Percentiles rank a stretch among this genome's conserved stretches.
Conservation (phyloP, 495 filamentous ascomycete species). For the Extremus antarcticus region DNA sequence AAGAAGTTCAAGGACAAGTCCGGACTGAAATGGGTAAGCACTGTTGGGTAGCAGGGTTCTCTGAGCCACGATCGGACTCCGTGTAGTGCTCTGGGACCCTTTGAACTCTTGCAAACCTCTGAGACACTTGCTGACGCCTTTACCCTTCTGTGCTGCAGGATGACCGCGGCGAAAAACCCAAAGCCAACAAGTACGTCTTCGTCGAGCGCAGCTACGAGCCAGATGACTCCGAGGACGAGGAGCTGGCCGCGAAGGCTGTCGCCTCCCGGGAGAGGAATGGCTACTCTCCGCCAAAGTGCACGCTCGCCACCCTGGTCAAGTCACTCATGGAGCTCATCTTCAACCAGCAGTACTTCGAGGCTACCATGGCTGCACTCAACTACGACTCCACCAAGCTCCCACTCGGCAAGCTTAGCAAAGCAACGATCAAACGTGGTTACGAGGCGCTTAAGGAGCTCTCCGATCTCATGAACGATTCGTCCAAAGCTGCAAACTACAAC, state of each 20-base stretch:
- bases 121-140: too few relatives aligned
- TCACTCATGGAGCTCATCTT: conserved; percentile 71
- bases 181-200: conserved; percentile 62
- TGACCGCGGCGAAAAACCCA: conserved; percentile 47
- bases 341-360: conserved; percentile 57
- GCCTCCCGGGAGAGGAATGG: background rate
- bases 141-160: too few relatives aligned
- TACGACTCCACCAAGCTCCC: conserved; percentile 73
- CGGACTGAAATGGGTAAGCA: conserved; percentile 61
- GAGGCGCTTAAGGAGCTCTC: conserved; percentile 63
- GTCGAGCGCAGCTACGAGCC: conserved; percentile 58
- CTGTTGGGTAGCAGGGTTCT: too few relatives aligned
- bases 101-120: too few relatives aligned
- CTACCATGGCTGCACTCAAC: conserved; percentile 53
- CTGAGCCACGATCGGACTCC: too few relatives aligned
- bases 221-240: conserved; percentile 45
- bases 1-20: conserved; percentile 74
- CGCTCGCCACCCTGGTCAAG: conserved; percentile 35
- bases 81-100: too few relatives aligned
- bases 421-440: conserved; percentile 61
- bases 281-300: conserved; percentile 3
- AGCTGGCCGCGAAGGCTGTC: background rate
- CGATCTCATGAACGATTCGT: conserved; percentile 44
- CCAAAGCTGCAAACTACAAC: conserved; percentile 39
- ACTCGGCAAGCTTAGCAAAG: conserved; percentile 70